Percentiles rank a stretch among this genome's conserved stretches.
phyloP scores from a whole-genome alignment of 2,329 filamentous ascomycete genomes.

The Pyricularia grisea region DNA sequence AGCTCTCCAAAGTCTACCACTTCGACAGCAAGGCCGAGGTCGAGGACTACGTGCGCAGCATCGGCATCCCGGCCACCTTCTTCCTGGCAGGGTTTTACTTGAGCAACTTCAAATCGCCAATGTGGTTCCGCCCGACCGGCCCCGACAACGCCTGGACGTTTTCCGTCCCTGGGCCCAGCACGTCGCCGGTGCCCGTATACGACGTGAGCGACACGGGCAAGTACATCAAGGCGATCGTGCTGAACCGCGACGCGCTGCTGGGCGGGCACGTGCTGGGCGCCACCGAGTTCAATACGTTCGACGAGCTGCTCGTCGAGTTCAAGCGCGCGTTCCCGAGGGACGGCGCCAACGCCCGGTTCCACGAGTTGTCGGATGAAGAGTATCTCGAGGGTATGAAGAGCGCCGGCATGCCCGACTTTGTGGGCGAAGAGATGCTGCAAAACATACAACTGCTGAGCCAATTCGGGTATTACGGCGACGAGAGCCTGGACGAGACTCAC shows the following conservation, averaged over 20 bases:
- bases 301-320: constrained; percentile 29
- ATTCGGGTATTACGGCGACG: constrained; percentile 43
- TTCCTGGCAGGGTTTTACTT: constrained; percentile 45
- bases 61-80: constrained; percentile 38
- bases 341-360: constrained; percentile 21
- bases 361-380: neutral
- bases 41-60: constrained; percentile 40
- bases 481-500: constrained; percentile 26
- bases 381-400: constrained; percentile 16
- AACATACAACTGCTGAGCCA: constrained; percentile 42
- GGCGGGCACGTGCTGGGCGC: constrained; percentile 32
- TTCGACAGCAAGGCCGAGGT: constrained; percentile 50
- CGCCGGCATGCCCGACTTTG: constrained; percentile 21
- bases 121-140: constrained; percentile 16
- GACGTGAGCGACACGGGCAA: constrained; percentile 26
- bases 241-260: constrained; percentile 24
- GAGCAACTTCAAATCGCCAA: constrained; percentile 30
- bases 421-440: constrained; percentile 39
- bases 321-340: constrained; percentile 25
- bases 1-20: constrained; percentile 31
- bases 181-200: constrained; percentile 23
- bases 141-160: constrained; percentile 23
- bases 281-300: constrained; percentile 27
- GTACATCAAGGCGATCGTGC: constrained; percentile 26
- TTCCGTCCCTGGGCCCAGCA: constrained; percentile 19